A percentile compares a stretch with the other conserved stretches of the same genome.
phyloP scores from a whole-genome alignment of 306 rosid species.

The Canavalia gladiata region DNA sequence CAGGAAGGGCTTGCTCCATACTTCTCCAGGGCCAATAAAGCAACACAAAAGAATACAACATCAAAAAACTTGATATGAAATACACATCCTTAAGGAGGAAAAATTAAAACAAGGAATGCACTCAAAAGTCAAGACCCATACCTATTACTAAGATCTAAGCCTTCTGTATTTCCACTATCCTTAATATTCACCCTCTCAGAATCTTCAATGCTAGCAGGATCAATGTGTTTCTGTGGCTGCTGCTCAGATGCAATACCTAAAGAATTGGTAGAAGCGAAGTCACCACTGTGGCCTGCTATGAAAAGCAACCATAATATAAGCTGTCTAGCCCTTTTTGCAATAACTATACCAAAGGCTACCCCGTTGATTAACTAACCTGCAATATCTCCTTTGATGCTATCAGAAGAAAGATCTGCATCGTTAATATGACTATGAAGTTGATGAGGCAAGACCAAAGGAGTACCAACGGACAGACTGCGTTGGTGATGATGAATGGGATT shows the following conservation, averaged over 20 bases:
- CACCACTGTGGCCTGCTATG: conserved; percentile 60
- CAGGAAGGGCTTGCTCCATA: conserved; percentile 85
- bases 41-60: conserved; percentile 13
- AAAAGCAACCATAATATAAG: conserved; percentile 37
- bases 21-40: conserved; percentile 54
- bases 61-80: conserved; percentile 41
- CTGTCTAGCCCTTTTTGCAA: background rate
- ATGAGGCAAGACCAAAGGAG: conserved; percentile 57
- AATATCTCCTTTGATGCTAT: conserved; percentile 63
- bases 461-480: conserved; percentile 82
- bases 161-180: conserved; percentile 49
- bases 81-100: background rate
- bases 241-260: conserved; percentile 51
- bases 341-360: background rate
- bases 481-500: conserved; percentile 72
- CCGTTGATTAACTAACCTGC: conserved; percentile 58
- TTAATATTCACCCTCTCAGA: conserved; percentile 44
- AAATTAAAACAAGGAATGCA: conserved; percentile 6
- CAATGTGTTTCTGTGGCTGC: conserved; percentile 59
- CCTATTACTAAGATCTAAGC: conserved; percentile 56
- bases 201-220: conserved; percentile 46
- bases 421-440: conserved; percentile 61
- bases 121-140: conserved; percentile 43
- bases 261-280: conserved; percentile 46
- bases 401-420: conserved; percentile 59